Percentiles rank a stretch among this genome's conserved stretches.
Evolutionary conservation across 1,284 basidiomycete genomes (phyloP).

Genomic region (Pterulicium gracile): DNA sequence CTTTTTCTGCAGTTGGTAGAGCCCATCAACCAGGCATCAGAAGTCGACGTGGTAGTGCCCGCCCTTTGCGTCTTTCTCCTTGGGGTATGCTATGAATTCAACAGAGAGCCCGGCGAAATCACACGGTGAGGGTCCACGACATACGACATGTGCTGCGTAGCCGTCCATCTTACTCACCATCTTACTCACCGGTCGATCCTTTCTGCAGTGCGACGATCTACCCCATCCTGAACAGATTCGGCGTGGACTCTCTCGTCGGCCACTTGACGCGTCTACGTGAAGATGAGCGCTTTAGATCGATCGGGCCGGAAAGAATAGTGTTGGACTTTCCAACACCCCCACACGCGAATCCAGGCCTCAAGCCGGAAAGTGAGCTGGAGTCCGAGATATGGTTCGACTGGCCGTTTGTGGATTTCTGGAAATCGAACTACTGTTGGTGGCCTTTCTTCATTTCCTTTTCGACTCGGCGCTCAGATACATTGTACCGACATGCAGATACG

Average conservation of each 20-base stretch:
- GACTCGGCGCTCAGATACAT: conserved; percentile 5
- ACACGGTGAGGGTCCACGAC: conserved; percentile 69
- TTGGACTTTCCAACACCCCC: conserved; percentile 33
- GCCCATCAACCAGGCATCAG: conserved; percentile 85
- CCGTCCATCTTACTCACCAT: conserved; percentile 1
- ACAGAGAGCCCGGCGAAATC: conserved; percentile 86
- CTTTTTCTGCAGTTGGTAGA: conserved; percentile 64
- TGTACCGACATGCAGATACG: conserved; percentile 34
- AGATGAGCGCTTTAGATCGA: conserved; percentile 83
- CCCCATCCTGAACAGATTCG: conserved; percentile 78
- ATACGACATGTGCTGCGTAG: conserved; percentile 3
- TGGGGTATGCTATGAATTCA: conserved; percentile 91
- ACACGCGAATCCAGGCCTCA: conserved; percentile 23
- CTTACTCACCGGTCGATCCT: conserved; percentile 1
- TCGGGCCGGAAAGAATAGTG: conserved; percentile 73
- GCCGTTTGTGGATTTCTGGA: conserved; percentile 99
- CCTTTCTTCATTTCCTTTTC: conserved; percentile 1
- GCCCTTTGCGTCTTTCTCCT: conserved; percentile 89
- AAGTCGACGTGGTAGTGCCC: conserved; percentile 81
- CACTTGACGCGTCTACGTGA: conserved; percentile 81
- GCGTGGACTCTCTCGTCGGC: conserved; percentile 84
- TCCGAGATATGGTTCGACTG: conserved; percentile 98
- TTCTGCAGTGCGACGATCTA: conserved; percentile 65
- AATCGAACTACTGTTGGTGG: conserved; percentile 85
- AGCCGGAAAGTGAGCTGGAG: conserved; percentile 41